These are phyloP conservation scores for Maudiozyma turicensis DNA, from an alignment of 805 yeast species.

Conservation along the genomic window DNA sequence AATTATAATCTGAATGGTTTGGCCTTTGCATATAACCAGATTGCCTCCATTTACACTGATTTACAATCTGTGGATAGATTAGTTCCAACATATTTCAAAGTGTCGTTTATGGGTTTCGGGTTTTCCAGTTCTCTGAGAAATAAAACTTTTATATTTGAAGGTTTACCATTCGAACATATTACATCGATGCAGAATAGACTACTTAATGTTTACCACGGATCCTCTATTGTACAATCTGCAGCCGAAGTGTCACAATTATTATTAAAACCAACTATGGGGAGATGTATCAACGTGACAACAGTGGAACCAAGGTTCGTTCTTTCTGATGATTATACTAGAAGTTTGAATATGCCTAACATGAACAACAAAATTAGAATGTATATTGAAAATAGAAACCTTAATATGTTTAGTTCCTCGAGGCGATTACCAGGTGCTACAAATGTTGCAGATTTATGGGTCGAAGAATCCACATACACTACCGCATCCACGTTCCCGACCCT, in stretches of 20 bases:
- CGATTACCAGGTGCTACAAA: constrained; percentile 65
- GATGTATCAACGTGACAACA: constrained; percentile 58
- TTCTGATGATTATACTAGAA: constrained; percentile 35
- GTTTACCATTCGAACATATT: constrained; percentile 79
- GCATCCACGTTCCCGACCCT: constrained; percentile 73
- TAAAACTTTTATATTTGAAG: constrained; percentile 73
- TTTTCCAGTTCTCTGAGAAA: constrained; percentile 72
- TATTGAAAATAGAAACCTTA: constrained; percentile 64
- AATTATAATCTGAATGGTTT: constrained; percentile 71
- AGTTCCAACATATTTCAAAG: constrained; percentile 70
- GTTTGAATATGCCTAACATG: constrained; percentile 30
- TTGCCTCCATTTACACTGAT: constrained; percentile 57
- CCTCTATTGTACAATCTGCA: constrained; percentile 52
- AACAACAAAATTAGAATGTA: constrained; percentile 58
- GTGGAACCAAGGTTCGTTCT: constrained; percentile 47
- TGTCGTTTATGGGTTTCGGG: constrained; percentile 73
- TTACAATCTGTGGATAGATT: constrained; percentile 62
- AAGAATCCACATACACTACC: constrained; percentile 73
- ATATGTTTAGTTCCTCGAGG: constrained; percentile 57
- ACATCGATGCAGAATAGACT: constrained; percentile 73
- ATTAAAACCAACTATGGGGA: constrained; percentile 53
- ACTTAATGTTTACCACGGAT: constrained; percentile 70
- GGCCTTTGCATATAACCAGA: constrained; percentile 56
- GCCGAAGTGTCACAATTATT: constrained; percentile 44
- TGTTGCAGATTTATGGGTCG: constrained; percentile 77